Base-by-base conservation (phyloP, 164 flowering plant species). In the Berberis thunbergii region DNA sequence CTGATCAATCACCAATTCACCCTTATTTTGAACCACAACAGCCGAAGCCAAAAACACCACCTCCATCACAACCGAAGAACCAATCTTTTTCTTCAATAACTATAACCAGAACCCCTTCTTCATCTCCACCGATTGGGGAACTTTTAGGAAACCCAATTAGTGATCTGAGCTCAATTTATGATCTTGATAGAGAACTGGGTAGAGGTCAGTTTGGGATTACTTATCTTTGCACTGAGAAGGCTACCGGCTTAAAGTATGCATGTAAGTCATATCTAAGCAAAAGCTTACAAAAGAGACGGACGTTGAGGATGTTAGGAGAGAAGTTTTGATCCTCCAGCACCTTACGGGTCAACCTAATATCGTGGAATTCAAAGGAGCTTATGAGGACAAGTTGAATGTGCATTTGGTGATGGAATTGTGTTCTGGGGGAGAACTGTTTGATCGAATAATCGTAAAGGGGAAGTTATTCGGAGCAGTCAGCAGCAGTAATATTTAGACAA, bases 201-300 rank as follows among this genome's bases (percentile, higher is more conserved):
- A 66, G 96, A 10, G 96, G 96, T 0, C 93, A 89, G 61, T 89
- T 89, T 38, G 96, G 96, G 3, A 77, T 87, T 1, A 89, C 96
- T 40, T 81, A 87, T 67, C 62, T 84, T 42, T 84, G 91, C 65
- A 87, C 93, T 0, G 74, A 78, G 60, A 87, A 83, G 72, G 70
- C 58, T 11, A 81, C 84, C 0, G 89, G 89, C 0, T 83, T 84
- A 63, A 89, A 87, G 63, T 83, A 81, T 45, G 96, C 96, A 0
- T 85, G 93, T 71, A 89, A 89, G 68, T 85, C 91, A 2, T 89
- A 2, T 93, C 94, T 1, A 85, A 85, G 63, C 57, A 88, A 71
- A 86, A 85, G 69, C 83, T 85, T 1, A 81, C 65, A 0, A 80
- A 70, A 57, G 82, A 82, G 70, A 88, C 81, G 74, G 90, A 88